These are phyloP conservation scores for Fusarium chaquense DNA, from an alignment of 2,329 filamentous ascomycete genomes.

Conservation along the genomic window DNA sequence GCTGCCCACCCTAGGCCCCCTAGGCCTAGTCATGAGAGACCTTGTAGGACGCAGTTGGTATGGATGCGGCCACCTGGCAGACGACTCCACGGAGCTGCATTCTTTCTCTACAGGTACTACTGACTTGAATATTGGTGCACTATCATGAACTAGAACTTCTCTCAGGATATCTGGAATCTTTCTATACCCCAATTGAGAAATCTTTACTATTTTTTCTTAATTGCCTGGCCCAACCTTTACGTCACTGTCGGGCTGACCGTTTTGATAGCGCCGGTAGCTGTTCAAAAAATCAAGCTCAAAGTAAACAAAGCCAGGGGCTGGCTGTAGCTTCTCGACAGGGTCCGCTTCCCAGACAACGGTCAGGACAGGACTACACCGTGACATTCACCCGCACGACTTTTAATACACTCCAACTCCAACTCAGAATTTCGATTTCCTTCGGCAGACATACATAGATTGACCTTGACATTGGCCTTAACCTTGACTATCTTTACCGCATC, in stretches of 20 bases:
- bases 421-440: constrained; percentile 17
- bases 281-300: constrained; percentile 53
- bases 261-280: constrained; percentile 29
- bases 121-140: background rate
- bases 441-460: constrained; percentile 8
- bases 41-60: constrained; percentile 24
- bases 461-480: background rate
- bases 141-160: background rate
- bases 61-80: constrained; percentile 27
- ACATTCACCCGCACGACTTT: constrained; percentile 37
- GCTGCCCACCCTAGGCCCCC: background rate
- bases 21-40: constrained; percentile 24
- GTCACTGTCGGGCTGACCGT: constrained; percentile 24
- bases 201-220: constrained; percentile 7
- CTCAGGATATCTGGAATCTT: background rate
- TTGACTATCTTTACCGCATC: background rate
- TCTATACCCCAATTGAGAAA: background rate
- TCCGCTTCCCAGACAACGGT: constrained; percentile 54
- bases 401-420: constrained; percentile 39
- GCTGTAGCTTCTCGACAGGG: constrained; percentile 45
- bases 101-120: constrained; percentile 14
- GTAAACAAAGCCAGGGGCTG: constrained; percentile 55
- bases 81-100: constrained; percentile 39
- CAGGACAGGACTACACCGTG: constrained; percentile 28
- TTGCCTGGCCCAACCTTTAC: constrained; percentile 9